Conservation (phyloP, 225 moss, liverwort and hornwort genomes). For the Marchantia polymorpha region DNA sequence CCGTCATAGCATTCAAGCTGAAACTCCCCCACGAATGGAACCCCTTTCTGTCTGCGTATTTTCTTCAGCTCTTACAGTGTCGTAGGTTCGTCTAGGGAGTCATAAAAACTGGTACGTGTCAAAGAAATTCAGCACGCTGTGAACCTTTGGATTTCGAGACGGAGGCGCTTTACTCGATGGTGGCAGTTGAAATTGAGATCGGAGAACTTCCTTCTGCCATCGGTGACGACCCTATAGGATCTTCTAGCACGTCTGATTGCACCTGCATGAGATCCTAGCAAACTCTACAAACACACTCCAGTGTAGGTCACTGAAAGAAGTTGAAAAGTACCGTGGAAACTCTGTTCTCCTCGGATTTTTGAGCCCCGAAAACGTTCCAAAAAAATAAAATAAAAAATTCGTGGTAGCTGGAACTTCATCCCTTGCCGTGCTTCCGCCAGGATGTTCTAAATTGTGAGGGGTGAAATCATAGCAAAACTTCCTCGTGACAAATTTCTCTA, state of each 20-base stretch:
- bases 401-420: neutral
- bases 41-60: slow-evolving; percentile 7
- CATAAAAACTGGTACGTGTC: neutral
- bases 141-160: neutral
- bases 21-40: slow-evolving; percentile 9
- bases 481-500: no score
- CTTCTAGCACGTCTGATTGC: neutral
- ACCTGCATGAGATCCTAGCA: neutral
- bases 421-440: neutral
- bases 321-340: no score
- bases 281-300: neutral
- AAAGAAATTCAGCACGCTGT: neutral
- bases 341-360: no score
- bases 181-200: neutral
- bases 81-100: slow-evolving; percentile 8
- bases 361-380: neutral
- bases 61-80: slow-evolving; percentile 19
- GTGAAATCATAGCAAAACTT: neutral
- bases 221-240: neutral
- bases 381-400: neutral
- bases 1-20: slow-evolving; percentile 20
- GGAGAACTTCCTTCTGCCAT: neutral
- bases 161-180: neutral
- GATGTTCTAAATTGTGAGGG: neutral
- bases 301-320: neutral